Evolutionary conservation across 495 filamentous ascomycete species (phyloP), one percentile per base, ranked within the genome.

Genomic region (Talaromyces thailandensis): DNA sequence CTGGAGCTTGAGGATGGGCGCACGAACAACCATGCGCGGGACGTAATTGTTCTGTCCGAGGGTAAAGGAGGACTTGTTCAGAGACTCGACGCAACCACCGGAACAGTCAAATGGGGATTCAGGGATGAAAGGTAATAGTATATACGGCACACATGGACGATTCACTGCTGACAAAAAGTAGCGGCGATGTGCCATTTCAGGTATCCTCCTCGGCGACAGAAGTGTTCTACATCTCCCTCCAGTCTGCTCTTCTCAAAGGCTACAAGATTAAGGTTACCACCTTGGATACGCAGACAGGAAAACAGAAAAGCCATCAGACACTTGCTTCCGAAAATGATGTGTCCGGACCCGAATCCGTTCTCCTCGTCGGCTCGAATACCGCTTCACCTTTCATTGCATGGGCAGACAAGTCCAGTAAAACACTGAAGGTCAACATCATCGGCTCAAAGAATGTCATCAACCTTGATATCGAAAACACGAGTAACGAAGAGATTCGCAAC

Each of bases 291-390:
- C 64, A 86, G 25, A 91, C 81, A 6, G 93, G 93, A 11, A 82
- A 77, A 66, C 83, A 86, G 67, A 73, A 78, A 32, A 81, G 87
- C 50, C 86, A 92, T 64, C 75, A 87, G 56, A 77, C 78, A 4
- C 72, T 96, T 58, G 86, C 81, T 58, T 83, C 89, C 5, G 93
- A 95, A 64, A 81, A 73, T 48, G 92, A 96, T 63, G 80, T 96
- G 2, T 74, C 84, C 31, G 75, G 76, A 7, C 76, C 81, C 3
- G 83, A 89, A 26, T 85, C 86, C 55, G 85, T 96, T 51, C 78
- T 93, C 56, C 88, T 89, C 68, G 89, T 93, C 8, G 92, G 91
- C 61, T 84, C 87, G 5, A 94, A 93, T 69, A 87, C 87, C n/a
- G 90, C 87, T 3, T 84, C 88, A 7, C 91, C 92, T 2, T 79